These are phyloP conservation scores for Maudiozyma serrabonitensis DNA, from an alignment of 805 yeast species.

Conservation along the genomic window DNA sequence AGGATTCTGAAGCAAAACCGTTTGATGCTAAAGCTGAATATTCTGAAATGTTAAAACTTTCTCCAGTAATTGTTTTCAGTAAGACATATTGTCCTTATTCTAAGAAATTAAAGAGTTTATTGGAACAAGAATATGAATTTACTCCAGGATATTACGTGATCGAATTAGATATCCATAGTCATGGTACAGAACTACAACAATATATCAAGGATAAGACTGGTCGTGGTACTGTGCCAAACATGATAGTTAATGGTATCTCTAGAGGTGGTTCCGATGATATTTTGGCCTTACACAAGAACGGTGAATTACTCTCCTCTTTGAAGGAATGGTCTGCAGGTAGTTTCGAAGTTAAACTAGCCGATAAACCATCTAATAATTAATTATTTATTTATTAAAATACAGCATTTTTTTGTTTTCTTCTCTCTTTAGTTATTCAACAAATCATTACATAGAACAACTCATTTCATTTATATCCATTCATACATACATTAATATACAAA, in stretches of 20 bases:
- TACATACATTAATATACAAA: neutral
- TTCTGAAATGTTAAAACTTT: constrained; percentile 42
- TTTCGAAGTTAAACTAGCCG: constrained; percentile 9
- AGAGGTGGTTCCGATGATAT: constrained; percentile 90
- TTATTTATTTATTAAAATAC: neutral
- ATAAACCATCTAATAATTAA: constrained; percentile 16
- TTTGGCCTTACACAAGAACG: constrained; percentile 46
- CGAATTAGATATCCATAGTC: constrained; percentile 71
- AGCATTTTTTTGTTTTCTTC: no score
- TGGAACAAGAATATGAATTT: constrained; percentile 49
- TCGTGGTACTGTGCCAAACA: constrained; percentile 83
- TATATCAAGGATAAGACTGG: constrained; percentile 63
- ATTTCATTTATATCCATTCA: neutral
- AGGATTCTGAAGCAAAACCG: constrained; percentile 1
- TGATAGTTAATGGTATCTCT: constrained; percentile 61
- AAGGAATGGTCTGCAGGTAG: constrained; percentile 24
- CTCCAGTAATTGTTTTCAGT: constrained; percentile 58
- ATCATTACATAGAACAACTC: neutral
- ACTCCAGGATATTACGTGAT: constrained; percentile 65
- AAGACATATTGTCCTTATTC: constrained; percentile 67
- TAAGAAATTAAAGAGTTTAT: constrained; percentile 54
- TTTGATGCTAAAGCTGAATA: constrained; percentile 48
- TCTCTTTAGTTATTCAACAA: neutral
- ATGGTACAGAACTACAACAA: constrained; percentile 68
- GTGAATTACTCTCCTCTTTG: constrained; percentile 42